Percentiles rank a stretch among this genome's conserved stretches.
Evolutionary conservation across 768 basidiomycete genomes (phyloP).

Genomic region (Phanerochaete sordida): DNA sequence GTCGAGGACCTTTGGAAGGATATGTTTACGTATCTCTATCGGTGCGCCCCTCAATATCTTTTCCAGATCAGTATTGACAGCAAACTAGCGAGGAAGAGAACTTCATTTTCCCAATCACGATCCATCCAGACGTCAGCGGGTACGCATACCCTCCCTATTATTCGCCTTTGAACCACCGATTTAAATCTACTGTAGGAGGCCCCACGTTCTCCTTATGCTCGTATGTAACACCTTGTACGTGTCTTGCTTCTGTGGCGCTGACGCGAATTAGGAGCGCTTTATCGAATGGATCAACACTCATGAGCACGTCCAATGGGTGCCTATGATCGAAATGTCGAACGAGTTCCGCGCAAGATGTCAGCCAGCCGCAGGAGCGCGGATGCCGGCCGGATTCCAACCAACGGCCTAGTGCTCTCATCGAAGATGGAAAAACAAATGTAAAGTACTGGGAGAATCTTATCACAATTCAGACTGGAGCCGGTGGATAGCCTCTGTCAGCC

Average conservation of each 20-base stretch:
- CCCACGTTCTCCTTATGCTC: constrained; percentile 74
- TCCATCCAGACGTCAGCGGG: constrained; percentile 78
- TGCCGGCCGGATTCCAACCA: constrained; percentile 43
- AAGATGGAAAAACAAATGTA: neutral
- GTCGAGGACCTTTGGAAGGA: constrained; percentile 77
- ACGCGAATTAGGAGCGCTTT: constrained; percentile 52
- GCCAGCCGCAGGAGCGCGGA: constrained; percentile 45
- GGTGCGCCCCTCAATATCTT: constrained; percentile 28
- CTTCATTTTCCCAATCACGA: constrained; percentile 73
- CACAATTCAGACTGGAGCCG: neutral
- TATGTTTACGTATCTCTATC: constrained; percentile 65
- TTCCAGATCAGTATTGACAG: neutral
- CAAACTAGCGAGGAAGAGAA: constrained; percentile 52
- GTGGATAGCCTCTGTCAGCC: neutral
- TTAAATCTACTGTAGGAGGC: constrained; percentile 37
- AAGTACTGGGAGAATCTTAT: neutral
- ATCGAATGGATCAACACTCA: constrained; percentile 75
- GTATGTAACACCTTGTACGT: constrained; percentile 30
- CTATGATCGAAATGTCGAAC: constrained; percentile 63
- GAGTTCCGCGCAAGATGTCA: constrained; percentile 55
- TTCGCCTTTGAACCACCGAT: constrained; percentile 6
- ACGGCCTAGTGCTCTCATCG: neutral
- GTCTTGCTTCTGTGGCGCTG: neutral
- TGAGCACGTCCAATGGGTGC: constrained; percentile 66
- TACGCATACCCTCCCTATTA: constrained; percentile 26